Evolutionary conservation across 2,329 filamentous ascomycete species (phyloP), one percentile per base, ranked within the genome.

Genomic region (Cordyceps tenuipes): DNA sequence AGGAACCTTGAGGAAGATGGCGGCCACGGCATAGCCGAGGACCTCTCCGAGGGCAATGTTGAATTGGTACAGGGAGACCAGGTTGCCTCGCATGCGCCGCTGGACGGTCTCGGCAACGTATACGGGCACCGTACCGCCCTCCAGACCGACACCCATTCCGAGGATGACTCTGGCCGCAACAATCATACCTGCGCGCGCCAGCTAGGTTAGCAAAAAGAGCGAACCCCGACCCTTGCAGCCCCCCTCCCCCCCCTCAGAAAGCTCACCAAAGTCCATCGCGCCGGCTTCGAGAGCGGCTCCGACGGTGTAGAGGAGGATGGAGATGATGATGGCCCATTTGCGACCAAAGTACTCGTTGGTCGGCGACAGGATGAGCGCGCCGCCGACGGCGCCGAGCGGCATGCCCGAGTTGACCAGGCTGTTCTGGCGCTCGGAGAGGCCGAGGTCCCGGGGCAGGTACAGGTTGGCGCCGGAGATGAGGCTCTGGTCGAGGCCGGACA

Each of bases 21-120:
- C 87, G 0, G 84, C 87, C 1, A 90, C 81, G 5, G 84, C 87
- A 62, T 90, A 90, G 2, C 87, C 88, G 1, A 90, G 75, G 2
- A 90, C 87, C 66, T 90, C 87, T 31, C 87, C 87, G 0, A 90
- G 77, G 0, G 88, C 88, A 66, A 90, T 90, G 72, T 88, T 89
- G 72, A 90, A 83, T 68, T 90, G 88, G 70, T 90, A 90, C 0
- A 90, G 75, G 0, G 86, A 89, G 1, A 90, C 87, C 54, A 90
- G 73, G 69, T 90, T 90, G 64, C 87, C 87, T 66, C 87, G 82
- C 26, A 88, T 78, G 61, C 77, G 79, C 36, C 83, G 78, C 66
- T 87, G 85, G 48, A 89, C 87, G 0, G 84, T 86, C 71, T 90
- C 87, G 1, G 87, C 86, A 34, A 90, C 87, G 63, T 90, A 90